Base-by-base conservation (phyloP, 2,329 filamentous ascomycete species). In the Aspergillus sp. region DNA sequence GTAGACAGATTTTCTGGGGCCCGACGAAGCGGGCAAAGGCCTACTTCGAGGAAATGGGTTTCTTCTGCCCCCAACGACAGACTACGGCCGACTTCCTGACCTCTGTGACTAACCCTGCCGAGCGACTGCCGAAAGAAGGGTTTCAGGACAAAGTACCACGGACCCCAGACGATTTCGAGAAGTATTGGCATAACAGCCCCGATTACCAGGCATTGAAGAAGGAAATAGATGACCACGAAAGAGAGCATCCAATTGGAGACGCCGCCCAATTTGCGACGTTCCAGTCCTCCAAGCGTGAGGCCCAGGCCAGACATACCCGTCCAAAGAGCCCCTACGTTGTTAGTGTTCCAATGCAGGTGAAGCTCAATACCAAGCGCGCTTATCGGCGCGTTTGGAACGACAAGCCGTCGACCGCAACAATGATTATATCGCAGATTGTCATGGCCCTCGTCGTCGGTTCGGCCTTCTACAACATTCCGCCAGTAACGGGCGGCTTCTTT, bases 241-340 rank as follows among this genome's bases (percentile, higher is more conserved):
- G 49, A 28, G 42, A 55, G 5, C 55, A 51, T 35, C 60, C 60
- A 0, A n/a, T n/a, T n/a, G n/a, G n/a, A n/a, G n/a, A n/a, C n/a
- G n/a, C n/a, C n/a, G 19, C 6, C 10, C 19, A 5, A 6, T 5
- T 10, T 22, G 36, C 45, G 24, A 41, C 44, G 4, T 60, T 64
- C 30, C 49, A 53, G 19, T 34, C 53, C 29, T 53, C 55, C 5
- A 52, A 64, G 26, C 47, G 44, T 29, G 43, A 53, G 20, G 47
- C 55, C 11, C 60, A 66, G 35, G 53, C 63, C 11, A 58, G 58
- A 27, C 41, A 51, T 24, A 58, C 58, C 30, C 78, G 83, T 1
- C 55, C 69, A 26, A 74, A 74, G 55, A 91, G 83, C 1, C 85
- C 86, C 0, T 94, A 80, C 56, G 91, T 85, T 1, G 67, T 94